Base-by-base conservation (phyloP, 495 filamentous ascomycete species). In the Aspergillus mulundensis region DNA sequence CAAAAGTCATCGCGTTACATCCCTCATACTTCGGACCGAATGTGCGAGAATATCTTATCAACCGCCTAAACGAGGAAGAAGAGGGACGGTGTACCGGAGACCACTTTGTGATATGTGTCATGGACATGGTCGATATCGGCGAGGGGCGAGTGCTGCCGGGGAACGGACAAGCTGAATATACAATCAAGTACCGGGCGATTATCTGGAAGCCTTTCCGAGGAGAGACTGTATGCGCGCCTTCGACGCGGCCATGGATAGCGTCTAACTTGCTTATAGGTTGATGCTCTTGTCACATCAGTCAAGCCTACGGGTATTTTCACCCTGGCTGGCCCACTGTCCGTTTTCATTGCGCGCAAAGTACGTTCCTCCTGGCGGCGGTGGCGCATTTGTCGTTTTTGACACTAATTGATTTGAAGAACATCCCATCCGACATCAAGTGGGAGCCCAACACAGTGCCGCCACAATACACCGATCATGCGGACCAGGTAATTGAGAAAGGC, bases 191-290 rank as follows among this genome's bases (percentile, higher is more conserved):
- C 66, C 88, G 91, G 48, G 94, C 94, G 34, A 90, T 99, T 40
- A 92, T 99, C 44, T 99, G 92, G 91, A 81, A 90, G 63, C 94
- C 94, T 10, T 99, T 97, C 79, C 89, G 90, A 65, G 91, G 91
- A 56, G 94, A 99, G 78, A 92, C 91, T 57, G 94, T 96, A 81
- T 67, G 87, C 76, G 44, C 36, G 48, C 48, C 32, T 2, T 23
- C 1, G 25, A 20, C 19, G 41, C 28, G 28, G n/a, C 21, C 23
- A 14, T 5, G 18, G 23, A 12, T 38, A n/a, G 32, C 20, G 28
- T 53, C 45, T 57, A 47, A 55, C 52, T 18, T 14, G 28, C 15
- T 18, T 44, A 43, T 50, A 96, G 91, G 85, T 96, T 44, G 94
- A 98, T 78, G 91, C 89, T 6, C 85, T 96, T 57, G 91, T 95